A percentile compares a stretch with the other conserved stretches of the same genome.
Evolutionary conservation across 2,329 filamentous ascomycete genomes (phyloP).

Genomic region (Alternaria viburni): DNA sequence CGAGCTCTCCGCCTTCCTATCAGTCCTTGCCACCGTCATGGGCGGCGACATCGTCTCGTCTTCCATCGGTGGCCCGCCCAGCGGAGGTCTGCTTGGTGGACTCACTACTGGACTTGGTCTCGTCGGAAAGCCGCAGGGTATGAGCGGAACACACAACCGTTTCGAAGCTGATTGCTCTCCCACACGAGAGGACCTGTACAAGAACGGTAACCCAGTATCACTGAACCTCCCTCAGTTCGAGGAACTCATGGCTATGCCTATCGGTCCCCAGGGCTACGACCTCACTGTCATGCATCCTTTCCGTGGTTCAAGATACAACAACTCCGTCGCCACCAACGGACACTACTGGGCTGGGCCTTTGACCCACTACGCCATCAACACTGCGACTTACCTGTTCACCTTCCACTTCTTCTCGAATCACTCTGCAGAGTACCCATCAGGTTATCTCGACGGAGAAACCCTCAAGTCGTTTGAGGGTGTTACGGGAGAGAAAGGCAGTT

Average conservation of each 20-base stretch:
- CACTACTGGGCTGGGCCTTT: conserved; percentile 21
- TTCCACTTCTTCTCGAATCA: conserved; percentile 29
- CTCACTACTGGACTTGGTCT: conserved; percentile 20
- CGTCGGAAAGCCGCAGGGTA: conserved; percentile 18
- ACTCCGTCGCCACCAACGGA: conserved; percentile 24
- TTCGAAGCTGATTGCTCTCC: conserved; percentile 29
- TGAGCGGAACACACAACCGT: conserved; percentile 23
- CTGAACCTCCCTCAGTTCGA: conserved; percentile 5
- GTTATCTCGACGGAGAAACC: conserved; percentile 23
- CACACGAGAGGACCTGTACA: conserved; percentile 12
- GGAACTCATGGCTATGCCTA: conserved; percentile 5
- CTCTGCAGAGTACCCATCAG: conserved; percentile 25
- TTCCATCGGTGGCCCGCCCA: conserved; percentile 19
- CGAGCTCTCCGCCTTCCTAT: conserved; percentile 21
- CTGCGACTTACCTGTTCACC: conserved; percentile 12
- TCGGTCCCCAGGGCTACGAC: conserved; percentile 3
- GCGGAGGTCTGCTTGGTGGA: conserved; percentile 23
- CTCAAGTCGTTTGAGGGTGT: conserved; percentile 28
- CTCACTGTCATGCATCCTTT: conserved; percentile 7
- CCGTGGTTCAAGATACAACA: conserved; percentile 25
- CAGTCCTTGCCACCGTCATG: conserved; percentile 17
- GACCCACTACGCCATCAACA: conserved; percentile 23
- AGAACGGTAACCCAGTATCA: conserved; percentile 5
- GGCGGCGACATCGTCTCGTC: conserved; percentile 20
- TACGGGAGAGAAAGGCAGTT: conserved; percentile 23